These are phyloP conservation scores for Tothia fuscella DNA, from an alignment of 2,329 filamentous ascomycete genomes.

Conservation along the genomic window DNA sequence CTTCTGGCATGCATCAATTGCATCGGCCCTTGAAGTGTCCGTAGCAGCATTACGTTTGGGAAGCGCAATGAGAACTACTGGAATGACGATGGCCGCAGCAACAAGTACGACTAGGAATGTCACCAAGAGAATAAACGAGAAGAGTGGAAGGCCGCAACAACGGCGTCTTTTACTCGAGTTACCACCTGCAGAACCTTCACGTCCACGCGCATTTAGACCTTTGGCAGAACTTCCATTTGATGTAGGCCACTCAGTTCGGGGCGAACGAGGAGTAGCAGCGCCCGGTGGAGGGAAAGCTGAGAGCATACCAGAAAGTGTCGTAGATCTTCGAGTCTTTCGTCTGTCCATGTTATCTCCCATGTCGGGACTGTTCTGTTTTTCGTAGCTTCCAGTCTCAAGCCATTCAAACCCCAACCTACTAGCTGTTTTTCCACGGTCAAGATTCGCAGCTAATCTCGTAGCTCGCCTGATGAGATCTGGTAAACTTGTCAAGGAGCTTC, in stretches of 20 bases:
- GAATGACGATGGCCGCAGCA: slow-evolving; percentile 71
- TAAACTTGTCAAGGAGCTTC: slow-evolving; percentile 83
- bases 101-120: slow-evolving; percentile 60
- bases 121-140: slow-evolving; percentile 57
- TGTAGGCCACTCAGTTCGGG: slow-evolving; percentile 15
- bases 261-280: slow-evolving; percentile 33
- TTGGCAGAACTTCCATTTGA: background rate
- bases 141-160: slow-evolving; percentile 69
- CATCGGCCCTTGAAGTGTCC: slow-evolving; percentile 18
- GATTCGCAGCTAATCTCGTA: slow-evolving; percentile 72
- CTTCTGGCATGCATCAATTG: slow-evolving; percentile 42
- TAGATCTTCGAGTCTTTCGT: slow-evolving; percentile 25
- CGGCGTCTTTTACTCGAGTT: slow-evolving; percentile 12
- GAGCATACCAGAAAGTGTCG: slow-evolving; percentile 52
- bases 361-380: slow-evolving; percentile 21
- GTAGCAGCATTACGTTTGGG: slow-evolving; percentile 33
- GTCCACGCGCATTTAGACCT: background rate
- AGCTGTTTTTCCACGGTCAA: slow-evolving; percentile 67
- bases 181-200: background rate
- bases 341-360: too few relatives aligned
- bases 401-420: slow-evolving; percentile 43
- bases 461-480: slow-evolving; percentile 84
- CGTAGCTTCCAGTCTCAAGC: slow-evolving; percentile 23
- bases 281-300: slow-evolving; percentile 49
- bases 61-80: slow-evolving; percentile 51